Evolutionary conservation across 2,329 filamentous ascomycete species (phyloP).

Genomic region (Hymenoscyphus occultus): DNA sequence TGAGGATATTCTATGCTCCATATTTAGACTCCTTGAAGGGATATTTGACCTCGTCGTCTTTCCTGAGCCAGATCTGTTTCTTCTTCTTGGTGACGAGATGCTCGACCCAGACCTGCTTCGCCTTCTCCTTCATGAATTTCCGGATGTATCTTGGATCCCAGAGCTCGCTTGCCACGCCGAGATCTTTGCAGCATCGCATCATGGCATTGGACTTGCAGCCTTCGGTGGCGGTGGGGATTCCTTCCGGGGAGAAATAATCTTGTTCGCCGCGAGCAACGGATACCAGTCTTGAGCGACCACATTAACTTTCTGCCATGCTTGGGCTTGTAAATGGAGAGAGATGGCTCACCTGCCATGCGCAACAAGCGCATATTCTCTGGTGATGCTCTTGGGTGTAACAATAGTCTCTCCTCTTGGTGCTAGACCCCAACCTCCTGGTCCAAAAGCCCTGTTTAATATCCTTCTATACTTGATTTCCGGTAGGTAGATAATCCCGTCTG

Average conservation of each 20-base stretch:
- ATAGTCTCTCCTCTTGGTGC: constrained; percentile 80
- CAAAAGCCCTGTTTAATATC: constrained; percentile 87
- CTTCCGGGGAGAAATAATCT: constrained; percentile 85
- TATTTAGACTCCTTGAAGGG: constrained; percentile 52
- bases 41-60: constrained; percentile 71
- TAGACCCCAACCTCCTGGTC: constrained; percentile 92
- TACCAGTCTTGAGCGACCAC: constrained; percentile 63
- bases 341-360: constrained; percentile 74
- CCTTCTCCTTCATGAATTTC: constrained; percentile 71
- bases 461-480: constrained; percentile 97
- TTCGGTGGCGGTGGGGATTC: constrained; percentile 90
- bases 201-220: constrained; percentile 97
- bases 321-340: background rate
- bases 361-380: constrained; percentile 89
- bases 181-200: constrained; percentile 97
- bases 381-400: constrained; percentile 56
- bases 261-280: constrained; percentile 93
- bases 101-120: constrained; percentile 85
- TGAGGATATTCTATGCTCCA: constrained; percentile 24
- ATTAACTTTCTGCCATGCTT: background rate
- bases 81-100: constrained; percentile 83
- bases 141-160: constrained; percentile 95
- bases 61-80: constrained; percentile 81
- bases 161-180: constrained; percentile 89
- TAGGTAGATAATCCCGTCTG: constrained; percentile 92